Percentiles rank a stretch among this genome's conserved stretches.
These are phyloP conservation scores for Sarcodon aspratus DNA, from an alignment of 768 basidiomycete species.

Conservation along the genomic window DNA sequence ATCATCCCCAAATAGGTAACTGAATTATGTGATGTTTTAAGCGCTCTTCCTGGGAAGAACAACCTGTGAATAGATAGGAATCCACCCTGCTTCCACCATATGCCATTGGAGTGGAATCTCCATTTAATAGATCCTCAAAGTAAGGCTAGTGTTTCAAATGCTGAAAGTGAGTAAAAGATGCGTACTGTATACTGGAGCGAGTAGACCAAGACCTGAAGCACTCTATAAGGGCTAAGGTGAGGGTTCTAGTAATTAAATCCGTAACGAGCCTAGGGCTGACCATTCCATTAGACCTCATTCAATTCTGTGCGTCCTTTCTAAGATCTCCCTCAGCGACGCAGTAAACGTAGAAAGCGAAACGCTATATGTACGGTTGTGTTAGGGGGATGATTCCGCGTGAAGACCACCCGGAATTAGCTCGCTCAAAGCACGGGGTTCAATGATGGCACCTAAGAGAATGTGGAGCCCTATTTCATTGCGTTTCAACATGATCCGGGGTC, in stretches of 20 bases:
- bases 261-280: constrained; percentile 87
- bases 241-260: constrained; percentile 95
- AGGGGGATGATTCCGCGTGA: constrained; percentile 61
- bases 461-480: constrained; percentile 61
- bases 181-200: neutral
- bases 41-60: constrained; percentile 87
- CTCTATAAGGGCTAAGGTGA: constrained; percentile 82
- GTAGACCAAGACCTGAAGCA: constrained; percentile 68
- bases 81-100: constrained; percentile 89
- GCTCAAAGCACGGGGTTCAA: constrained; percentile 85
- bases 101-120: constrained; percentile 66
- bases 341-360: constrained; percentile 82
- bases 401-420: constrained; percentile 81
- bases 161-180: constrained; percentile 21
- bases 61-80: constrained; percentile 80
- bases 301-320: constrained; percentile 58
- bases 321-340: constrained; percentile 80
- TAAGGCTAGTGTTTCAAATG: constrained; percentile 96
- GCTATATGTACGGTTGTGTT: constrained; percentile 78
- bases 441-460: constrained; percentile 90
- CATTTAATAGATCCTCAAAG: constrained; percentile 70
- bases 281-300: constrained; percentile 89
- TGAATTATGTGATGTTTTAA: no score
- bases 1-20: no score
- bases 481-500: neutral